A percentile compares a stretch with the other conserved stretches of the same genome.
Conservation (phyloP, 805 yeast species). For the Myxozyma neglecta region DNA sequence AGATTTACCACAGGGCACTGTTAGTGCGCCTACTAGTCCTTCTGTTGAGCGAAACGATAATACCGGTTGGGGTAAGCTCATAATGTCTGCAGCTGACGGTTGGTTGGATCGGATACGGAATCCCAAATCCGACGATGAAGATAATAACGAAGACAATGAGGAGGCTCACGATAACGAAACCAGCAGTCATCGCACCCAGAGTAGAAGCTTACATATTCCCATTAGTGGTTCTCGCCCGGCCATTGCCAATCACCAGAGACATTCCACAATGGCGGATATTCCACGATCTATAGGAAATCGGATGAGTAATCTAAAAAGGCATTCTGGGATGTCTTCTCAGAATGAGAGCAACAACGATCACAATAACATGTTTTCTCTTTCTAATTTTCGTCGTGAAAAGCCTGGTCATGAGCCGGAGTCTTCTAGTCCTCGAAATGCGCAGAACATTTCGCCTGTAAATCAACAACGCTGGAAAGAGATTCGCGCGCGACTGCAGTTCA, state of each 20-base stretch:
- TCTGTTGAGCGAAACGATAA: not conserved
- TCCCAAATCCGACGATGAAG: conserved; percentile 1
- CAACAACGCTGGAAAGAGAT: conserved; percentile 26
- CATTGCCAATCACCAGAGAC: not conserved
- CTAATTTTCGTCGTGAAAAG: not conserved
- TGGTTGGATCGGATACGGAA: conserved; percentile 18
- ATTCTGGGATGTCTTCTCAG: not conserved
- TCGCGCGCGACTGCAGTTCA: conserved; percentile 15
- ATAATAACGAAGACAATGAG: not conserved
- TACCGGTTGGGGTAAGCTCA: conserved; percentile 12
- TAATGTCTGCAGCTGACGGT: conserved; percentile 8
- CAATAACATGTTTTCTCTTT: not conserved
- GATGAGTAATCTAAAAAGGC: not conserved
- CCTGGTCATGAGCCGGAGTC: not conserved
- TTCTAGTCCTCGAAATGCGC: not conserved
- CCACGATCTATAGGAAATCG: not conserved
- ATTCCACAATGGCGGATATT: conserved; percentile 3
- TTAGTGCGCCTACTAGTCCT: not conserved
- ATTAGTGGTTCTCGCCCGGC: not conserved
- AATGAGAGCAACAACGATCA: not conserved
- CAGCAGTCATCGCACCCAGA: not conserved
- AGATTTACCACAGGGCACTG: not conserved
- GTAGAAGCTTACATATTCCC: not conserved
- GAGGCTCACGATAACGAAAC: not conserved
- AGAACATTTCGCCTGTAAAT: not conserved